These are phyloP conservation scores for Penstemon newberryi DNA, from an alignment of 257 asterid species.

Conservation along the genomic window DNA sequence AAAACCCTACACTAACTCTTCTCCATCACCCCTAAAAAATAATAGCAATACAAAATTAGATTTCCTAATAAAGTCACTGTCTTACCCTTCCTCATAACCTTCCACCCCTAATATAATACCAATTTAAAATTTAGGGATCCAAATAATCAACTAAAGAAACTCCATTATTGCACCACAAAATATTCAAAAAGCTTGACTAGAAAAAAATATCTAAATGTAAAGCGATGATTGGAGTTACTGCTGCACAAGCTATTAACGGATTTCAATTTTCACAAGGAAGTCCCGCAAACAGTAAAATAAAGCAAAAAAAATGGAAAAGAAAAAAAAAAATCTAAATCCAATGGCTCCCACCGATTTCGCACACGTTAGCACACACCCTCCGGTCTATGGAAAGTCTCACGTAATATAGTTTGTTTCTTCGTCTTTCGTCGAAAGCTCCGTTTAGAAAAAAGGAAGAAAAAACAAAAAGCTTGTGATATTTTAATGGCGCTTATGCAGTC, in stretches of 20 bases:
- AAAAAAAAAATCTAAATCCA: conserved; percentile 4
- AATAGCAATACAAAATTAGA: not conserved
- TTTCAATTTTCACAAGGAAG: conserved; percentile 6
- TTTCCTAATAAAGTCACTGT: no score
- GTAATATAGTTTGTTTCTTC: not conserved
- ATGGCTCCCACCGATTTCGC: conserved; percentile 20
- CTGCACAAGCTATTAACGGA: conserved; percentile 19
- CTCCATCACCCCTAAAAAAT: not conserved
- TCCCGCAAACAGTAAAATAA: conserved; percentile 1
- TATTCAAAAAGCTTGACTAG: not conserved
- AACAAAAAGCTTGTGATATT: conserved; percentile 23
- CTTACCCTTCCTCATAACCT: not conserved
- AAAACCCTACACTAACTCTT: not conserved
- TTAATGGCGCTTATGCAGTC: conserved; percentile 38
- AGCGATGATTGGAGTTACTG: not conserved
- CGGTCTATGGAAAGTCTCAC: conserved; percentile 3
- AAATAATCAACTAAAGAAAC: conserved; percentile 18
- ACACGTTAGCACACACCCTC: conserved; percentile 29
- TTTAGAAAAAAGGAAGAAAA: not conserved
- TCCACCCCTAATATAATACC: conserved; percentile 20
- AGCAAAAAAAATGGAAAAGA: conserved; percentile 5
- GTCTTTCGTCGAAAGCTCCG: conserved; percentile 15
- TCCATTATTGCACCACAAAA: conserved; percentile 17
- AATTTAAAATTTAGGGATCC: not conserved
- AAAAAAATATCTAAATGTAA: not conserved